phyloP scores from a whole-genome alignment of 495 filamentous ascomycete species.

The Daldinia concentrica region DNA sequence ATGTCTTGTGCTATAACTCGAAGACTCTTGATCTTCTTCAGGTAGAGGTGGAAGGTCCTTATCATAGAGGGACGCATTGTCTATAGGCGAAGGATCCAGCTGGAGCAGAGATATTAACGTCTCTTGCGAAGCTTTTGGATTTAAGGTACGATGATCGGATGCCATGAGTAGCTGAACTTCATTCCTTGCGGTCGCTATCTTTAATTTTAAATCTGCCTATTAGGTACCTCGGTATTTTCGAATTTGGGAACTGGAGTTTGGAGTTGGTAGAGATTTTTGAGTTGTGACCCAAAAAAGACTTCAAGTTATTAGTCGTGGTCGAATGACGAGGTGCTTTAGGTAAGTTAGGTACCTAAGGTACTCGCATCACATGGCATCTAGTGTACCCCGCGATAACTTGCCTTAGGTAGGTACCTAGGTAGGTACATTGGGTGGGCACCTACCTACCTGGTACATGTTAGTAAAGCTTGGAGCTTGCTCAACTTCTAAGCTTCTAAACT shows the following conservation, averaged over 20 bases:
- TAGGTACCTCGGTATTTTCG: background rate
- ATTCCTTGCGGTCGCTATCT: background rate
- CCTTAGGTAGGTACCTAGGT: background rate
- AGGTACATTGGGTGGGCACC: too few relatives aligned
- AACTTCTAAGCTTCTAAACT: background rate
- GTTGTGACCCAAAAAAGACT: background rate
- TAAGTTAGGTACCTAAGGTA: too few relatives aligned
- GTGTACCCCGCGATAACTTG: background rate
- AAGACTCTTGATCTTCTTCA: constrained; percentile 43
- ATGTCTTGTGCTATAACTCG: constrained; percentile 36
- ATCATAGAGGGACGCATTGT: constrained; percentile 65
- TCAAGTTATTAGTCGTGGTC: too few relatives aligned
- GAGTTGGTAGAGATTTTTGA: background rate
- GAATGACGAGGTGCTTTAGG: too few relatives aligned
- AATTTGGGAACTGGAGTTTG: constrained; percentile 4
- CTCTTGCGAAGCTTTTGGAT: constrained; percentile 55
- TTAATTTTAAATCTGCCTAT: background rate
- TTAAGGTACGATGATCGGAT: constrained; percentile 36
- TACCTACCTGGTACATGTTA: too few relatives aligned
- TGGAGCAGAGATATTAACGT: constrained; percentile 74
- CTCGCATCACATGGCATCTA: too few relatives aligned
- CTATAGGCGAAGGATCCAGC: constrained; percentile 83
- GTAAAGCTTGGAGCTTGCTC: background rate
- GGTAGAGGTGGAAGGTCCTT: constrained; percentile 63
- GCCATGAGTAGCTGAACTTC: constrained; percentile 28